Base-by-base conservation (phyloP, 1,284 basidiomycete genomes). In the Sutorius eximius region DNA sequence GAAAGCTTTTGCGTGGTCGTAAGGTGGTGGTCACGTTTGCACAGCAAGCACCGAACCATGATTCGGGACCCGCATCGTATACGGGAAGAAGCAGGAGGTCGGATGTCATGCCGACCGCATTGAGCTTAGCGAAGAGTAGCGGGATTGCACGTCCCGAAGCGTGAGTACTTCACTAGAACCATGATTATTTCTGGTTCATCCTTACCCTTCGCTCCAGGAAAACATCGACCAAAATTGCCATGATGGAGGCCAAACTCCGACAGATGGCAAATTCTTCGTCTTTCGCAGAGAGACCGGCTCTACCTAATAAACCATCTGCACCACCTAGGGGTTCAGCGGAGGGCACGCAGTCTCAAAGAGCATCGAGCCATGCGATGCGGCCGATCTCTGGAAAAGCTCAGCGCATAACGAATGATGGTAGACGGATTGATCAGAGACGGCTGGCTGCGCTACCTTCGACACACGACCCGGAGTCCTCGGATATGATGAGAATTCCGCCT, bases 171-270 rank as follows among this genome's bases (percentile, higher is more conserved):
- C 13, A 10, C 13, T 5, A 18, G 51, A 27, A 11, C 9, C 40
- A 20, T 7, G 30, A 34, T 51, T 42, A 42, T 54, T 52, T 55
- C 44, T 36, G 49, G 37, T 30, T 53, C 9, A 33, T 42, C 55
- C 55, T 65, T n/a, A 67, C 43, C 13, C 22, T 22, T 38, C 9
- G 13, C 16, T 37, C 42, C 58, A 58, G 55, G 62, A 94, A 92
- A 53, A 94, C 91, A 1, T 78, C 83, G 46, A 86, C 87, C 59
- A 97, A 97, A 74, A 98, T 98, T 62, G 93, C 94, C 2, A 85
- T 89, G 58, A 89, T 98, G 81, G 96, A 98, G 71, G 95, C 95
- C 5, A 98, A 98, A 71, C 77, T 98, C 20, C 82, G 85, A 10
- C 83, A 91, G 59, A 83, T 97, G 82, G 83, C 85, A 61, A 71